Evolutionary conservation across 1,139 yeast genomes (phyloP).

Genomic region (Saccharomycopsis phalli): DNA sequence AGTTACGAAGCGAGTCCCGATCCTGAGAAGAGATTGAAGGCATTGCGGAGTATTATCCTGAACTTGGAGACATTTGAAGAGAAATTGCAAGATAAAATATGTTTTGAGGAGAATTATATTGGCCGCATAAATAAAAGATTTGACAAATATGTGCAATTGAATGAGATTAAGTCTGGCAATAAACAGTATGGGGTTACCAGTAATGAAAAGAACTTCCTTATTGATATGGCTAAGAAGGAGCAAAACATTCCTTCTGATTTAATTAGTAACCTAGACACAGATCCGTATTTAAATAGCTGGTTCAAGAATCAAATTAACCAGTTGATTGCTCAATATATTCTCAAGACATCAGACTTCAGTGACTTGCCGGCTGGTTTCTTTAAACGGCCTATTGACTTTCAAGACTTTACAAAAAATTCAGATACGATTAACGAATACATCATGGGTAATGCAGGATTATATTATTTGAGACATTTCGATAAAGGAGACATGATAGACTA

Average conservation of each 20-base stretch:
- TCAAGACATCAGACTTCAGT: constrained; percentile 13
- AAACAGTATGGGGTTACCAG: not conserved
- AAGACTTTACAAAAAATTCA: constrained; percentile 5
- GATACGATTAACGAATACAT: constrained; percentile 7
- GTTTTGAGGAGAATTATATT: constrained; percentile 11
- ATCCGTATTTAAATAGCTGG: constrained; percentile 7
- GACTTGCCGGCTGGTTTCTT: constrained; percentile 16
- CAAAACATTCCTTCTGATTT: not conserved
- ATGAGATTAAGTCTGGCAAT: not conserved
- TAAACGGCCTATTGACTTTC: constrained; percentile 12
- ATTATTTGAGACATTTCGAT: constrained; percentile 9
- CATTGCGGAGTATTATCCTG: constrained; percentile 3
- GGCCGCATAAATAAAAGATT: constrained; percentile 9
- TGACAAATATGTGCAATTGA: constrained; percentile 2
- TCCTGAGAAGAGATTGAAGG: not conserved
- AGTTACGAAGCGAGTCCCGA: not conserved
- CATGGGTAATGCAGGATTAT: constrained; percentile 12
- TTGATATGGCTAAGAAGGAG: not conserved
- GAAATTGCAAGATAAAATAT: constrained; percentile 13
- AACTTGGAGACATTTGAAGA: constrained; percentile 9
- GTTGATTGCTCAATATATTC: constrained; percentile 15
- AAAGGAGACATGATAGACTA: constrained; percentile 10
- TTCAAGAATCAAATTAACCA: constrained; percentile 15
- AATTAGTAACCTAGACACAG: not conserved
- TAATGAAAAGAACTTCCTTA: not conserved